Percentiles rank a stretch among this genome's conserved stretches.
These are phyloP conservation scores for Cladosporium sp. DNA, from an alignment of 2,329 filamentous ascomycete genomes.

Conservation along the genomic window DNA sequence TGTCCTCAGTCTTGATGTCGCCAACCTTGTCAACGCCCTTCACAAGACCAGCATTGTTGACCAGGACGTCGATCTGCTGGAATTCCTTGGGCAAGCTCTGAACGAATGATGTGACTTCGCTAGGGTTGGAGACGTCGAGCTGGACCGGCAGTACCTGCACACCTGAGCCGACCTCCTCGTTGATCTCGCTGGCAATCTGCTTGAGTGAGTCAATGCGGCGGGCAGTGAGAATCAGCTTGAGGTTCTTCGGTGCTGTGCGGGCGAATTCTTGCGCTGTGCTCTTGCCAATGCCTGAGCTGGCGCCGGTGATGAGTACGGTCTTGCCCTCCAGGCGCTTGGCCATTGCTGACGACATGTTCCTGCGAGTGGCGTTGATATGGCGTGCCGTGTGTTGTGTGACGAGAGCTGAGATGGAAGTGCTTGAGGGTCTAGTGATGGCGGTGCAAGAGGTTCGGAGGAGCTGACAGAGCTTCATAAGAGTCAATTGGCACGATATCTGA, in stretches of 20 bases:
- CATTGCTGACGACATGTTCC: conserved; percentile 64
- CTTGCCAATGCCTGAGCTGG: conserved; percentile 85
- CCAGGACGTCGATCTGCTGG: conserved; percentile 77
- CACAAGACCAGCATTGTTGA: conserved; percentile 94
- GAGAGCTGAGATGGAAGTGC: background rate
- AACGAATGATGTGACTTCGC: conserved; percentile 71
- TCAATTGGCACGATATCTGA: background rate
- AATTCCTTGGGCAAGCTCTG: conserved; percentile 72
- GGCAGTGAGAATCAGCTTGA: conserved; percentile 86
- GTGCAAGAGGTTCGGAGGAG: conserved; percentile 3
- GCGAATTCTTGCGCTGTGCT: conserved; percentile 88
- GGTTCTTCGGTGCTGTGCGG: conserved; percentile 69
- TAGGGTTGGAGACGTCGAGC: conserved; percentile 79
- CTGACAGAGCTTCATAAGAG: conserved; percentile 5
- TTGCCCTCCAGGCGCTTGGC: conserved; percentile 86
- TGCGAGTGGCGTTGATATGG: conserved; percentile 4
- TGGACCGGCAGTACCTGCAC: conserved; percentile 79
- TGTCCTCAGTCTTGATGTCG: conserved; percentile 75
- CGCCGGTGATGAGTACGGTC: conserved; percentile 86
- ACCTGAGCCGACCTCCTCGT: conserved; percentile 68
- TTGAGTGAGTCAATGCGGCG: conserved; percentile 74
- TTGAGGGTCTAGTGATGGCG: background rate
- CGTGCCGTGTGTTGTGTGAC: background rate
- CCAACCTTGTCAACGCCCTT: conserved; percentile 84
- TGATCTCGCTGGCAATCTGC: conserved; percentile 72